Evolutionary conservation across 164 flowering plant species (phyloP), one percentile per base, ranked within the genome.

Genomic region (Magnolia kwangsiensis): DNA sequence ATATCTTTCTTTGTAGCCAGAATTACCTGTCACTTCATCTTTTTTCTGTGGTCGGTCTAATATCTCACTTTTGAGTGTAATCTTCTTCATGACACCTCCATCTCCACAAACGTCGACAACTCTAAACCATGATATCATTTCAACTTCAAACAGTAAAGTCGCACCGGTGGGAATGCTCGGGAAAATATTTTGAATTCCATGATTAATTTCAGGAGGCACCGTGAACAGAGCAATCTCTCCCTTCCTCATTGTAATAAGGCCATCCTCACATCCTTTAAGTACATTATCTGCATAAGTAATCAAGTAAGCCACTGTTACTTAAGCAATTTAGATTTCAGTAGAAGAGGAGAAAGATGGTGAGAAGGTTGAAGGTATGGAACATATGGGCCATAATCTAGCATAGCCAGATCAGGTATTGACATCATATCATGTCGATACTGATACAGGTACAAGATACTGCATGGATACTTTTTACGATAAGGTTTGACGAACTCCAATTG

Each of bases 11-110:
- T 21, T 55, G 19, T 55, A 16, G 61, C 16, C 13, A 55, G 18
- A 10, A 8, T 51, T 74, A 81, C 84, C 81, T 18, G 81, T 82
- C 24, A 82, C 84, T 76, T 82, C 80, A 74, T 82, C 84, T 79
- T 82, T 82, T 75, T 77, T 77, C 71, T 79, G 70, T 8, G 80
- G 75, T 71, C 78, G 78, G 55, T 82, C 81, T 8, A 82, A 63
- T 21, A 76, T 71, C 72, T 74, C 80, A 71, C 80, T 79, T 72
- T 72, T 82, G 63, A 31, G 50, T 20, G 77, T 29, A 71, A 82
- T 77, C 72, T 79, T 82, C 78, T 82, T 82, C 70, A 76, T 49
- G 4, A 82, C 50, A 37, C 84, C 81, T 18, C 84, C 84, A 77
- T 82, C 84, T 7, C 75, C 72, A 72, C 78, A 76, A 20, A 82